Evolutionary conservation across 768 basidiomycete species (phyloP).

Genomic region (Boletus rubescentipes): DNA sequence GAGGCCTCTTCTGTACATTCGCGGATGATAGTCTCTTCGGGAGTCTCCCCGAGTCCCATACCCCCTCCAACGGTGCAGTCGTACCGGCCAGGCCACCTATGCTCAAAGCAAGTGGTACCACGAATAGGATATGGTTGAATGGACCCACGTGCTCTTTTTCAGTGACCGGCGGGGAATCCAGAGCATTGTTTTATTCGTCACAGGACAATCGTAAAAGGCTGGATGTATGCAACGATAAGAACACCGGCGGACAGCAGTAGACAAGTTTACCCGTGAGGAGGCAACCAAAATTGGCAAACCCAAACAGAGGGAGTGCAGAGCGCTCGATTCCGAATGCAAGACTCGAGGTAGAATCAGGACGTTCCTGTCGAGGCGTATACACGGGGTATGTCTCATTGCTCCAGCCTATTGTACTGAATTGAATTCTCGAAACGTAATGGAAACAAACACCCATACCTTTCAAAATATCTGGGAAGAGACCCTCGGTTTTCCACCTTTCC

Average conservation of each 20-base stretch:
- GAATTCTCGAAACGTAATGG: neutral
- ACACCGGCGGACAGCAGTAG: neutral
- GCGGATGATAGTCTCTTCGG: conserved; percentile 38
- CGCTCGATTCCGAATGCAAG: conserved; percentile 42
- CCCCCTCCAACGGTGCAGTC: conserved; percentile 47
- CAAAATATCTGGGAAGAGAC: conserved; percentile 21
- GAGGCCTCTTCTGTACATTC: conserved; percentile 46
- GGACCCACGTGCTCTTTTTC: conserved; percentile 40
- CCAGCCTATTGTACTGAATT: conserved; percentile 16
- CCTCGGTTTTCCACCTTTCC: conserved; percentile 17
- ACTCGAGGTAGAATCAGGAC: neutral
- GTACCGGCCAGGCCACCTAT: conserved; percentile 34
- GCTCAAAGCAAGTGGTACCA: neutral
- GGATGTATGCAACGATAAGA: neutral
- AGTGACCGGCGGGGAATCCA: conserved; percentile 44
- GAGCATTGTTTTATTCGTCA: conserved; percentile 29
- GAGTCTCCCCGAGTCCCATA: conserved; percentile 40
- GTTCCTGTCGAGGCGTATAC: conserved; percentile 18
- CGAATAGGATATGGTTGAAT: neutral
- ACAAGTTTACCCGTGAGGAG: conserved; percentile 37
- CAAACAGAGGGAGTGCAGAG: conserved; percentile 45
- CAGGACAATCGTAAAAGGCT: conserved; percentile 38
- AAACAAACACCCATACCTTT: conserved; percentile 11
- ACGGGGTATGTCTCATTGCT: conserved; percentile 27
- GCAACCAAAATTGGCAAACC: conserved; percentile 44